Base-by-base conservation (phyloP, 2,329 filamentous ascomycete genomes). In the Stagonosporopsis chrysanthemi region DNA sequence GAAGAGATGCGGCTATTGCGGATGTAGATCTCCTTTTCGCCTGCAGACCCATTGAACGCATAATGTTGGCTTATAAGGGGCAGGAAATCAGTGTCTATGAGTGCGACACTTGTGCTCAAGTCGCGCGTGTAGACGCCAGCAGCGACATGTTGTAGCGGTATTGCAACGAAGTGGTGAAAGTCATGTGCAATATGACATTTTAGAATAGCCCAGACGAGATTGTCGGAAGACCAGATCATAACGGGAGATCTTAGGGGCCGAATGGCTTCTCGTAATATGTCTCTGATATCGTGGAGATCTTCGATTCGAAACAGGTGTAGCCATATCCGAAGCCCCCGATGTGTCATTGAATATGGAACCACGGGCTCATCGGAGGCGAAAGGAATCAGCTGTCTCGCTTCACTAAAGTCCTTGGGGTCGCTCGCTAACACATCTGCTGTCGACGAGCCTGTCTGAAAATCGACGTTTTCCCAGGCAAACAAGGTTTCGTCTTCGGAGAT, bases 401-500 rank as follows among this genome's bases (percentile, higher is more conserved):
- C 44, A 15, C 2, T 44, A 19, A 66, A 66, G n/a, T 65, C 56
- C 8, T 40, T 46, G 0, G 64, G 64, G 23, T 53, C 47, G 15
- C 38, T 52, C 0, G 64, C 62, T 2, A 66, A 39, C 2, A 60
- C 62, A 29, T 61, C 47, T 15, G 40, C 42, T n/a, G 52, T 46
- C 0, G 52, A 31, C 4, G 39, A 24, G 12, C 52, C 22, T 2
- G 35, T 17, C 2, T 39, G 22, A 14, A 58, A 40, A 11, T 57
- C 53, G 7, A 40, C 38, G 6, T 39, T 46, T 19, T 56, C 52
- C 66, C 66, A 69, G 1, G 58, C 63, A 39, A 69, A 66, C 1
- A 69, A 28, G 0, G 63, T 65, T 23, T 66, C 53, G 22, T 69
- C 65, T 3, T 64, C 57, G 0, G 61, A 63, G 0, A 54, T 52